Percentiles rank a stretch among this genome's conserved stretches.
Evolutionary conservation across 148 eudicot species (phyloP).

Genomic region (Amaranthus cruentus): DNA sequence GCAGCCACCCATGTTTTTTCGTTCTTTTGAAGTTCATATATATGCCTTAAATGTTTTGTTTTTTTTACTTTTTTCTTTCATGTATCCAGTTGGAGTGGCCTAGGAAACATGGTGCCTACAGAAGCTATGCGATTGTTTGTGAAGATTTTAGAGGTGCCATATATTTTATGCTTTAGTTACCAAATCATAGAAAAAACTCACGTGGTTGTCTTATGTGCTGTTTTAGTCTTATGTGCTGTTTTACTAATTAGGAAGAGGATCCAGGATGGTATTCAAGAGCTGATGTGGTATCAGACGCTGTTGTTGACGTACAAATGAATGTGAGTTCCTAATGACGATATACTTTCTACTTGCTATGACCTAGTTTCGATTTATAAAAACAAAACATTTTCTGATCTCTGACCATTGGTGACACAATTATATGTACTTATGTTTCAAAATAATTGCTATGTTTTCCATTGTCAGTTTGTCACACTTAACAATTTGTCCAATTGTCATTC

Average conservation of each 20-base stretch:
- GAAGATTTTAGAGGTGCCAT: constrained; percentile 82
- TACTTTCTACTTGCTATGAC: background rate
- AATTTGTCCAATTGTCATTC: too few relatives aligned
- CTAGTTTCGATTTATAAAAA: background rate
- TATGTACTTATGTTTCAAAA: too few relatives aligned
- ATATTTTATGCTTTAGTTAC: constrained; percentile 5
- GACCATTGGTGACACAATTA: background rate
- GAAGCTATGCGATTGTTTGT: constrained; percentile 99
- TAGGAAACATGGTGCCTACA: constrained; percentile 85
- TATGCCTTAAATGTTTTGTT: too few relatives aligned
- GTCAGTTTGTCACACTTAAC: too few relatives aligned
- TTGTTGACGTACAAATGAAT: constrained; percentile 60
- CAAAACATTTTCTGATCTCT: background rate
- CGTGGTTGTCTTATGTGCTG: background rate
- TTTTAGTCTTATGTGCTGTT: background rate
- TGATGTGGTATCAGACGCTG: constrained; percentile 55
- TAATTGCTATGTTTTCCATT: too few relatives aligned
- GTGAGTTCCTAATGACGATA: constrained; percentile 43
- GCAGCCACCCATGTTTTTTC: background rate
- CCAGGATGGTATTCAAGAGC: constrained; percentile 98
- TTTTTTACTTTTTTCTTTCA: background rate
- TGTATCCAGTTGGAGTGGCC: constrained; percentile 82
- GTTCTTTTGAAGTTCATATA: constrained; percentile 2
- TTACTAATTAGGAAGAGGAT: constrained; percentile 70
- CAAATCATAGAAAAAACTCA: background rate